phyloP scores from a whole-genome alignment of 257 asterid species.

The Marsdenia floribunda region DNA sequence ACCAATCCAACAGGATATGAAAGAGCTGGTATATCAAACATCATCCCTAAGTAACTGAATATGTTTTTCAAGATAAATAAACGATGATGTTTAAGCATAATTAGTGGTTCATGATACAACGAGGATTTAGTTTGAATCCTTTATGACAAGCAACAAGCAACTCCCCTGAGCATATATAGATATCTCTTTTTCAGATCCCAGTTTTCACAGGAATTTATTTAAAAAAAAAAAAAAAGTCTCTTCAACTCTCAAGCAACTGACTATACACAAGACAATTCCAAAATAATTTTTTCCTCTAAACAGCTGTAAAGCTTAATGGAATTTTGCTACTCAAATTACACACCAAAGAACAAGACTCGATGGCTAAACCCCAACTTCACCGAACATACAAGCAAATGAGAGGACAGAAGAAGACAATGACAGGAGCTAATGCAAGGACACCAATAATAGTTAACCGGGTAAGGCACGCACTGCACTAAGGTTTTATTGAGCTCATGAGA shows the following conservation, averaged over 20 bases:
- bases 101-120: neutral
- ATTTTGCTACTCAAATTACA: neutral
- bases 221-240: neutral
- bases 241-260: no score
- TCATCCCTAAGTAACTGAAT: neutral
- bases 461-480: neutral
- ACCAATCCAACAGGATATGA: neutral
- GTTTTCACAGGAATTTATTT: no score
- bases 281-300: no score
- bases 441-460: neutral
- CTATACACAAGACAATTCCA: no score
- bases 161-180: neutral
- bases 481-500: neutral
- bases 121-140: neutral
- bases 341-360: neutral
- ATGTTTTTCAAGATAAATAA: neutral
- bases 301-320: neutral
- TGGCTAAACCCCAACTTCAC: neutral
- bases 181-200: no score
- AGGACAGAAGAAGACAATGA: neutral
- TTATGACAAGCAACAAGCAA: neutral
- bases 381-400: neutral
- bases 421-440: neutral
- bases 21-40: neutral
- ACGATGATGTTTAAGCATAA: neutral